Conservation (phyloP, 176 grass and related monocot genomes). For the Eragrostis nindensis region DNA sequence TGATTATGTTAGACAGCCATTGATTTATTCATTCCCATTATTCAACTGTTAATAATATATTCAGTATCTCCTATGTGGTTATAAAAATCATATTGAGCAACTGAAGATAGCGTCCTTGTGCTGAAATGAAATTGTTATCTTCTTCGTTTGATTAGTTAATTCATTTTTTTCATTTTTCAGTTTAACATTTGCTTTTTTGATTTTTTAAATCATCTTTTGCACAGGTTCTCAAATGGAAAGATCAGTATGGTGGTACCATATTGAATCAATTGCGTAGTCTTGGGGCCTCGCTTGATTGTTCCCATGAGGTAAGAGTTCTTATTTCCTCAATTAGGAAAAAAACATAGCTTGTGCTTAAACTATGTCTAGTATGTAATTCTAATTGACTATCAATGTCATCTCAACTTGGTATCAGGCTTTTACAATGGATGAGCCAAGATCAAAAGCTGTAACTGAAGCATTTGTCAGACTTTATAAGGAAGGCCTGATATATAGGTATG, state of each 20-base stretch:
- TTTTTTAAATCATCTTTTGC: constrained; percentile 24
- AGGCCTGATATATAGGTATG: constrained; percentile 89
- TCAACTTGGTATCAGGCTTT: constrained; percentile 70
- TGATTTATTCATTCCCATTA: not conserved
- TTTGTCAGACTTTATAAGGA: constrained; percentile 87
- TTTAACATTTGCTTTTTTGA: too few relatives aligned
- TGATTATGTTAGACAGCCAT: constrained; percentile 5
- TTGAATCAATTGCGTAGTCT: constrained; percentile 80
- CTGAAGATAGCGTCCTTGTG: not conserved
- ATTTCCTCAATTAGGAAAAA: constrained; percentile 24
- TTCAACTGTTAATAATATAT: not conserved
- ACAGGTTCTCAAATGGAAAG: constrained; percentile 96
- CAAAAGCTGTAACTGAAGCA: constrained; percentile 83
- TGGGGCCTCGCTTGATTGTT: constrained; percentile 96
- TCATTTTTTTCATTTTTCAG: constrained; percentile 35
- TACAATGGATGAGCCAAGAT: constrained; percentile 92
- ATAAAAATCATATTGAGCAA: constrained; percentile 16
- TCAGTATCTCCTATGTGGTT: not conserved
- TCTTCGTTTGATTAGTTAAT: constrained; percentile 27
- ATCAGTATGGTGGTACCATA: constrained; percentile 81
- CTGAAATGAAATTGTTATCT: not conserved
- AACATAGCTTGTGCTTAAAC: not conserved
- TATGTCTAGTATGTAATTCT: not conserved
- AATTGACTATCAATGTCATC: constrained; percentile 24
- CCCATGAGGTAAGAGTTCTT: constrained; percentile 62